These are phyloP conservation scores for Ophiostoma australiae DNA, from an alignment of 2,329 filamentous ascomycete species.

Conservation along the genomic window DNA sequence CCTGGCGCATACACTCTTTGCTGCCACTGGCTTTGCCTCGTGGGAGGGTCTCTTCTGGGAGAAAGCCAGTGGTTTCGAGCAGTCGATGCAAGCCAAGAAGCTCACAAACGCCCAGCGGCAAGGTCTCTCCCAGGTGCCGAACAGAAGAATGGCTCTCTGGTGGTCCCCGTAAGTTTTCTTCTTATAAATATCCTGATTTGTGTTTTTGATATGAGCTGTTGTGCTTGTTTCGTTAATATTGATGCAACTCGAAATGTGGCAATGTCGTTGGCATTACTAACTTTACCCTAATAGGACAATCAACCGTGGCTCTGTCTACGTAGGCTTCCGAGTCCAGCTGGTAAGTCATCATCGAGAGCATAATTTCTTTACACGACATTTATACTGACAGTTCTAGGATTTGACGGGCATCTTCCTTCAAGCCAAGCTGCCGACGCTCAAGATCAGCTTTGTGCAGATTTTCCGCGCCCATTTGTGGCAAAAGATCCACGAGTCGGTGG, in stretches of 20 bases:
- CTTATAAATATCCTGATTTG: neutral
- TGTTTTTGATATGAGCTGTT: neutral
- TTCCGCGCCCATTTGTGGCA: slow-evolving; percentile 99
- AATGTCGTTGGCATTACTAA: slow-evolving; percentile 4
- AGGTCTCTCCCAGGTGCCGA: slow-evolving; percentile 71
- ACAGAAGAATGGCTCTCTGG: slow-evolving; percentile 97
- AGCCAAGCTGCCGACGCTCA: slow-evolving; percentile 95
- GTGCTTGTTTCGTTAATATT: neutral
- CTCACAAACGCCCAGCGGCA: slow-evolving; percentile 94
- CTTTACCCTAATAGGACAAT: slow-evolving; percentile 53
- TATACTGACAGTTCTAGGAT: slow-evolving; percentile 45
- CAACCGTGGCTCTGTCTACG: slow-evolving; percentile 94
- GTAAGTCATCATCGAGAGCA: neutral
- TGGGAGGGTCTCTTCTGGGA: slow-evolving; percentile 98
- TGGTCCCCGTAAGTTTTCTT: slow-evolving; percentile 59
- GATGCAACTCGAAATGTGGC: neutral
- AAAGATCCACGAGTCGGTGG: slow-evolving; percentile 97
- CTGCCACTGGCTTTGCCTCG: slow-evolving; percentile 90
- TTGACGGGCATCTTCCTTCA: slow-evolving; percentile 98
- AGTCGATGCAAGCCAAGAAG: slow-evolving; percentile 96
- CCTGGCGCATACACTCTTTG: slow-evolving; percentile 92
- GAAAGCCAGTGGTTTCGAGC: slow-evolving; percentile 48
- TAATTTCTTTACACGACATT: neutral
- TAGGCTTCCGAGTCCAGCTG: slow-evolving; percentile 98
- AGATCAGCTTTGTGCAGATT: slow-evolving; percentile 97